Base-by-base conservation (phyloP, 495 filamentous ascomycete genomes). In the Aspergillus taichungensis region DNA sequence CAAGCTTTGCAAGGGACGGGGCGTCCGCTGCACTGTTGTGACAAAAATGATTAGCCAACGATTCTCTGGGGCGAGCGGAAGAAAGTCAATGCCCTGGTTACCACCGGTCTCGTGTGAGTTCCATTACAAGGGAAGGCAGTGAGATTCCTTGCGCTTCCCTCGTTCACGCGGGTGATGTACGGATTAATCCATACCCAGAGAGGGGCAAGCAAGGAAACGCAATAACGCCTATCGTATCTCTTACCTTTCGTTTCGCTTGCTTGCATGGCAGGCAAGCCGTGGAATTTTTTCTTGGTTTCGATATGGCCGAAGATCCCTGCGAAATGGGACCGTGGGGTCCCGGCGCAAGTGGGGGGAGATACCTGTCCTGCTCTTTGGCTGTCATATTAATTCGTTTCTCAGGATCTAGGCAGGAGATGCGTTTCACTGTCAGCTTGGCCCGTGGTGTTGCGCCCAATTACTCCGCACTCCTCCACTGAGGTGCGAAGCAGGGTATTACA, bases 221-320 rank as follows among this genome's bases (percentile, higher is more conserved):
- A 24, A 27, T 3, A 27, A 6, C 29, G 18, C 3, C 18, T 14
- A 7, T 14, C 13, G 2, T n/a, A 28, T 14, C 11, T 40, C 48
- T 47, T 51, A 66, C 67, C 61, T 71, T 71, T 51, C 66, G 59
- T 47, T 69, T 71, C 13, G 66, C 63, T 30, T 62, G 55, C 31
- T 69, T 71, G 44, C 68, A 71, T 40, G 61, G 56, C 28, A 57
- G 40, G 37, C 68, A 71, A 9, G 68, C 68, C 0, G 59, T 69
- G 6, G 68, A 71, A 37, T 61, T 71, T 53, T 71, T 71, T 37
- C 61, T 67, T 13, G 58, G 56, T 38, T 56, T 58, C 37, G 40
- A 46, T 30, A 67, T 41, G 9, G 55, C 37, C 5, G 46, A 43
- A 2, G 50, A 41, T 12, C 47, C 35, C 13, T 59, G 55, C 34